These are phyloP conservation scores for Alternaria ventricosa DNA, from an alignment of 2,329 filamentous ascomycete species.

Conservation along the genomic window DNA sequence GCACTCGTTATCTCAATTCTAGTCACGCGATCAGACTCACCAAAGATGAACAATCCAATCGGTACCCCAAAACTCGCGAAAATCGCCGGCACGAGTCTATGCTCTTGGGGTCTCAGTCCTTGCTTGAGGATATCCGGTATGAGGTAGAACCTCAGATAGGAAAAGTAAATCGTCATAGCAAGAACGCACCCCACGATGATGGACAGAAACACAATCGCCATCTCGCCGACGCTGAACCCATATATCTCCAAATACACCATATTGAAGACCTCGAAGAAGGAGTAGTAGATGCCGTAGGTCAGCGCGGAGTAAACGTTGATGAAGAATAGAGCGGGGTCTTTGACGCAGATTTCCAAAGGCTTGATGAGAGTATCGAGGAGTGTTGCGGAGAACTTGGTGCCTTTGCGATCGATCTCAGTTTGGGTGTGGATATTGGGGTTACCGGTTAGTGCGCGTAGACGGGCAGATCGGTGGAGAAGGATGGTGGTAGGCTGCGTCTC, in stretches of 20 bases:
- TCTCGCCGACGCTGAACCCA: slow-evolving; percentile 73
- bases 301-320: slow-evolving; percentile 86
- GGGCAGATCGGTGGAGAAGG: slow-evolving; percentile 72
- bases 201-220: slow-evolving; percentile 85
- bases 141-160: slow-evolving; percentile 79
- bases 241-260: slow-evolving; percentile 78
- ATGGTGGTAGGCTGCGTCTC: slow-evolving; percentile 87
- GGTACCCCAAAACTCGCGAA: slow-evolving; percentile 64
- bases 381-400: slow-evolving; percentile 47
- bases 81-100: slow-evolving; percentile 76
- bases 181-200: slow-evolving; percentile 75
- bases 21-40: not conserved
- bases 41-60: slow-evolving; percentile 69
- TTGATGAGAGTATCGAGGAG: slow-evolving; percentile 64
- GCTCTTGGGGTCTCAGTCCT: slow-evolving; percentile 74
- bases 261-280: slow-evolving; percentile 73
- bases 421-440: slow-evolving; percentile 74
- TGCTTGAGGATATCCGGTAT: slow-evolving; percentile 63
- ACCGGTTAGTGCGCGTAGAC: slow-evolving; percentile 72
- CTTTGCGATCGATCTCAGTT: slow-evolving; percentile 72
- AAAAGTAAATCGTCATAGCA: slow-evolving; percentile 70
- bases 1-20: not conserved
- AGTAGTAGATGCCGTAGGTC: slow-evolving; percentile 75
- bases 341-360: slow-evolving; percentile 85
- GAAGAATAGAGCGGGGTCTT: slow-evolving; percentile 83